Evolutionary conservation across 139 green algal species (phyloP).

Genomic region (Chlorella sp.): DNA sequence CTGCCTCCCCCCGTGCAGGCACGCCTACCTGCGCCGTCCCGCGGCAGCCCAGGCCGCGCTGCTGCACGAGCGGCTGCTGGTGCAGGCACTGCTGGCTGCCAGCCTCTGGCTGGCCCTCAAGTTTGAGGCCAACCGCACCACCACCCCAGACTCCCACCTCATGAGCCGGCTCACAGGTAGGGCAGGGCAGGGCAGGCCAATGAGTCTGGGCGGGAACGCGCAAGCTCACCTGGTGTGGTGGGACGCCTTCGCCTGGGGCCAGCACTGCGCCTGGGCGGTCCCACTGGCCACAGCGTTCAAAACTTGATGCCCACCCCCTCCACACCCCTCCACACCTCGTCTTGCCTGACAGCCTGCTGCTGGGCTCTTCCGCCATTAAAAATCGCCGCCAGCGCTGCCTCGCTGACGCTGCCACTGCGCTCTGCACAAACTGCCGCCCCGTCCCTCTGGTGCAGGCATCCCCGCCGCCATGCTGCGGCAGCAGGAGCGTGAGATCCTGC

Average conservation of each 20-base stretch:
- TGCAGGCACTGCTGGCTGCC: constrained; percentile 13
- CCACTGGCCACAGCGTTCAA: no score
- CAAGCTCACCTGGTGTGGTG: no score
- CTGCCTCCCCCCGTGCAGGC: neutral
- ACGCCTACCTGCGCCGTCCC: neutral
- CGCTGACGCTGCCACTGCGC: neutral
- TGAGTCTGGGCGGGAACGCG: neutral
- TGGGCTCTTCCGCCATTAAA: neutral
- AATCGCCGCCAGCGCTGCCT: neutral
- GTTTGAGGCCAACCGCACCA: constrained; percentile 18
- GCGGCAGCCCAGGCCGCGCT: neutral
- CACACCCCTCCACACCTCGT: neutral
- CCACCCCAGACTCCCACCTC: constrained; percentile 20
- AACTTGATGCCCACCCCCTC: no score
- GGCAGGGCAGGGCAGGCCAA: neutral
- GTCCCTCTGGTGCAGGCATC: neutral
- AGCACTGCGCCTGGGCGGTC: no score
- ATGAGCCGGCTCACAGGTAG: constrained; percentile 20
- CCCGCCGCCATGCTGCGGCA: constrained; percentile 4
- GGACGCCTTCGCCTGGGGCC: no score
- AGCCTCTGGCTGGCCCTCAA: constrained; percentile 24
- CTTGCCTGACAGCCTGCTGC: neutral
- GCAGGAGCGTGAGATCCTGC: constrained; percentile 4
- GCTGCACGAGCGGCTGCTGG: neutral
- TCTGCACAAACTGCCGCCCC: neutral